These are phyloP conservation scores for Vigna angularis DNA, from an alignment of 306 rosid species.

Conservation along the genomic window DNA sequence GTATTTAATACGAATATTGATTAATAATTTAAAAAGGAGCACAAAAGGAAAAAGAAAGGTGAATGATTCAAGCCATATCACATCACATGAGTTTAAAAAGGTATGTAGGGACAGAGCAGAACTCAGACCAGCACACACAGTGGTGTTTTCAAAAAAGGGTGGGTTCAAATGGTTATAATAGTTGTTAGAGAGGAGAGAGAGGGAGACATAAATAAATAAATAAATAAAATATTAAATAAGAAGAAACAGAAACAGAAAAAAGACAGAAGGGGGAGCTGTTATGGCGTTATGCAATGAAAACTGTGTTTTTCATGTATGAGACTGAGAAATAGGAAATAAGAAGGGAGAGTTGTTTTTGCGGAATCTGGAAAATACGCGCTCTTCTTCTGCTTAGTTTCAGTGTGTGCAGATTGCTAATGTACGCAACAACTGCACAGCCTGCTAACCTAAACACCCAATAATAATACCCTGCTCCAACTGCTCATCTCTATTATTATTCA, in stretches of 20 bases:
- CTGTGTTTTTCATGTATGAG: constrained; percentile 32
- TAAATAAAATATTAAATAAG: not conserved
- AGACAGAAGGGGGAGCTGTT: constrained; percentile 4
- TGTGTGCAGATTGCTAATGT: constrained; percentile 43
- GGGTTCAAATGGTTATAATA: constrained; percentile 47
- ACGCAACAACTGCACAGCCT: constrained; percentile 46
- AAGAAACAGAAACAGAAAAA: constrained; percentile 3
- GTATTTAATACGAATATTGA: too few relatives aligned
- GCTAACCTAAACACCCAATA: constrained; percentile 39
- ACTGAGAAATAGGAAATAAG: not conserved
- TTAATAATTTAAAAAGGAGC: not conserved
- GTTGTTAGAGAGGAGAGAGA: not conserved
- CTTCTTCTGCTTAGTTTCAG: not conserved
- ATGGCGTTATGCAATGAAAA: not conserved
- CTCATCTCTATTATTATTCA: not conserved
- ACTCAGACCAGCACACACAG: constrained; percentile 35
- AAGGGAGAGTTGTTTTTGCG: constrained; percentile 15
- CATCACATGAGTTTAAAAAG: constrained; percentile 63
- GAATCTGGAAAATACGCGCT: constrained; percentile 36
- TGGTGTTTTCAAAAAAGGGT: constrained; percentile 51
- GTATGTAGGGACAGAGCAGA: constrained; percentile 47
- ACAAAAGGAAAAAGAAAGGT: constrained; percentile 1
- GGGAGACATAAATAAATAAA: constrained; percentile 1
- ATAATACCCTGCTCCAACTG: not conserved
- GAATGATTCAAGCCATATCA: constrained; percentile 63